These are phyloP conservation scores for Coemansia furcata DNA, from an alignment of 192 early-diverging fungal species.

Conservation along the genomic window DNA sequence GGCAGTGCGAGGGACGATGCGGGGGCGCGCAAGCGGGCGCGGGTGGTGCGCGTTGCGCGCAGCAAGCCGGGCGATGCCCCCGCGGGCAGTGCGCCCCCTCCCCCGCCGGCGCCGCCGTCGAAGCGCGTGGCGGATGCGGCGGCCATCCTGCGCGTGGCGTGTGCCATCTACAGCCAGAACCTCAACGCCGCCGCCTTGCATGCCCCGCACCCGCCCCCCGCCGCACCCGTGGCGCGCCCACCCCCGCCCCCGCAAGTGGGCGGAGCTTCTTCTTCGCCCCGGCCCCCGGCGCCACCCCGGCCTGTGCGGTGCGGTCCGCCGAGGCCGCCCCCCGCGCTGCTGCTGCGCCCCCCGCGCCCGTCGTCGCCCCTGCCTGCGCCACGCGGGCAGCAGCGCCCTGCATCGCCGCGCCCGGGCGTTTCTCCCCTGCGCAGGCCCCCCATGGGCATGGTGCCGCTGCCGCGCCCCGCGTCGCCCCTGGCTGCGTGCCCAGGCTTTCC, in stretches of 20 bases:
- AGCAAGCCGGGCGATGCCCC: background rate
- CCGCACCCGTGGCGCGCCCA: too few relatives aligned
- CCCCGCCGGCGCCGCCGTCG: background rate
- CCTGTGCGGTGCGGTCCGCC: too few relatives aligned
- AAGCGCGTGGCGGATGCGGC: slow-evolving; percentile 26
- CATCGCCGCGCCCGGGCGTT: background rate
- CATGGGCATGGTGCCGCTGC: background rate
- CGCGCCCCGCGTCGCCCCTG: background rate
- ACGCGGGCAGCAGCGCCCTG: too few relatives aligned
- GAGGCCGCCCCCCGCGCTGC: background rate
- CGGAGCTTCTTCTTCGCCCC: too few relatives aligned
- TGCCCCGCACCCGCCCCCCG: background rate
- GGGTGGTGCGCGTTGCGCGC: slow-evolving; percentile 32
- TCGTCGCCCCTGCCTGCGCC: too few relatives aligned
- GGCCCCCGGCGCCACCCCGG: too few relatives aligned
- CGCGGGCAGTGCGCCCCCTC: background rate
- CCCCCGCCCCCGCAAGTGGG: too few relatives aligned
- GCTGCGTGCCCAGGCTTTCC: background rate
- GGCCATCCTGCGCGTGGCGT: slow-evolving; percentile 41
- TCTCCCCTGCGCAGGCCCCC: background rate
- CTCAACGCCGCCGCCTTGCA: slow-evolving; percentile 36
- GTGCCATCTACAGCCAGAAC: slow-evolving; percentile 53
- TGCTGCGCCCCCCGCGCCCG: slow-evolving; percentile 8
- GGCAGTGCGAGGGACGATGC: slow-evolving; percentile 1
- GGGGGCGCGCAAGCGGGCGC: slow-evolving; percentile 29